Conservation (phyloP, 2,329 filamentous ascomycete genomes). For the Cryphonectria radicalis region DNA sequence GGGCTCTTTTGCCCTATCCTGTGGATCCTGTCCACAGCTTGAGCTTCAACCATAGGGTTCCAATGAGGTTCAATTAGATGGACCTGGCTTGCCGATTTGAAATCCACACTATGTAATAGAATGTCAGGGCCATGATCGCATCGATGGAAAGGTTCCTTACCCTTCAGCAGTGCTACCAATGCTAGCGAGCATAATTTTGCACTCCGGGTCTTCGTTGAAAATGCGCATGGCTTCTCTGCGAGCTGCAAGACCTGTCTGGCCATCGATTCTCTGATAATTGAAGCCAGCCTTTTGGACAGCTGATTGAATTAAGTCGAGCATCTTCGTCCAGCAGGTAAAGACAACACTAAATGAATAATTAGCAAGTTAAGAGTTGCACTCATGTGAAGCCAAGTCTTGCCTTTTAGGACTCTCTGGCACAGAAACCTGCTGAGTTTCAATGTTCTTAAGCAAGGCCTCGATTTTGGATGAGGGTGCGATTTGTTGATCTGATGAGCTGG, state of each 20-base stretch:
- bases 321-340: neutral
- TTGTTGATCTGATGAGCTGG: neutral
- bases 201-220: conserved; percentile 8
- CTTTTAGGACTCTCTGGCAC: neutral
- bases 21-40: conserved; percentile 21
- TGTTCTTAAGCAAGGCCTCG: neutral
- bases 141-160: neutral
- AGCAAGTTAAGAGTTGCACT: neutral
- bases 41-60: conserved; percentile 25
- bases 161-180: conserved; percentile 22
- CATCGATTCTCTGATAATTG: neutral
- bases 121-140: neutral
- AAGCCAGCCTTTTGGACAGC: neutral
- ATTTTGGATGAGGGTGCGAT: neutral
- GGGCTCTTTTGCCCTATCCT: conserved; percentile 19
- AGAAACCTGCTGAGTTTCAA: neutral
- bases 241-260: neutral
- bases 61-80: conserved; percentile 24
- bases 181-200: conserved; percentile 23
- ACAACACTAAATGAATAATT: neutral
- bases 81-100: conserved; percentile 12
- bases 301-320: neutral
- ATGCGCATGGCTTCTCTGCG: neutral
- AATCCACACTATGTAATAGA: conserved; percentile 8
- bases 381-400: neutral